These are phyloP conservation scores for Fomes fomentarius DNA, from an alignment of 1,284 basidiomycete species.

Conservation along the genomic window DNA sequence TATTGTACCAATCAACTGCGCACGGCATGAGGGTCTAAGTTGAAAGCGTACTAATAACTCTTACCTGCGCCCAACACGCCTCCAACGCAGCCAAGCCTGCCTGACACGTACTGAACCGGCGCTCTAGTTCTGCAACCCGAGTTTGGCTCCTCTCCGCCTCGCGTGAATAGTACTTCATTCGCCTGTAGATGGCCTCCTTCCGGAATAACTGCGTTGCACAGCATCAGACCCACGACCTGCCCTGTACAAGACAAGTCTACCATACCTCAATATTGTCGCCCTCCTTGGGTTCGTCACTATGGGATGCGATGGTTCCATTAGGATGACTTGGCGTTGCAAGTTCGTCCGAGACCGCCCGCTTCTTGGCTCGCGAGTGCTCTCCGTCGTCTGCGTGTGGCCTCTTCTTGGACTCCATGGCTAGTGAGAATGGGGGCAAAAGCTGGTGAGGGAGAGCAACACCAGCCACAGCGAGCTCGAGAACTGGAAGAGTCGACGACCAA, in stretches of 20 bases:
- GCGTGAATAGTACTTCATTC: constrained; percentile 90
- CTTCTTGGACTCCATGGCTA: constrained; percentile 64
- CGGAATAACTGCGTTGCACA: constrained; percentile 42
- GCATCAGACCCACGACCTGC: background rate
- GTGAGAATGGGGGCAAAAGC: constrained; percentile 7
- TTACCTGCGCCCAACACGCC: constrained; percentile 90
- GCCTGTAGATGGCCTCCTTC: constrained; percentile 91
- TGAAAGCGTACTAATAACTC: background rate
- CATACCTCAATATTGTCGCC: constrained; percentile 74
- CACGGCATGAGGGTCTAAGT: constrained; percentile 15
- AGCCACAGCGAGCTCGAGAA: constrained; percentile 24
- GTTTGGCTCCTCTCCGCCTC: constrained; percentile 74
- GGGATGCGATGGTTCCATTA: constrained; percentile 51
- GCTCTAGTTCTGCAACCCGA: constrained; percentile 75
- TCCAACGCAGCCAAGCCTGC: constrained; percentile 81
- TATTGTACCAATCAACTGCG: constrained; percentile 70
- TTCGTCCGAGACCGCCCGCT: constrained; percentile 59
- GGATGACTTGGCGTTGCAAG: constrained; percentile 59
- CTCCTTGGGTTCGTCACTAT: constrained; percentile 58
- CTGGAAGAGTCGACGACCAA: constrained; percentile 24
- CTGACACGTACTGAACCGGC: constrained; percentile 74
- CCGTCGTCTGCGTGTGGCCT: constrained; percentile 59
- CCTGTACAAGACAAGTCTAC: constrained; percentile 51
- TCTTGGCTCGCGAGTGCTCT: constrained; percentile 60
- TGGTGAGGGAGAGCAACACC: constrained; percentile 13